These are phyloP conservation scores for Scleroderma citrinum DNA, from an alignment of 768 basidiomycete genomes.

Conservation along the genomic window DNA sequence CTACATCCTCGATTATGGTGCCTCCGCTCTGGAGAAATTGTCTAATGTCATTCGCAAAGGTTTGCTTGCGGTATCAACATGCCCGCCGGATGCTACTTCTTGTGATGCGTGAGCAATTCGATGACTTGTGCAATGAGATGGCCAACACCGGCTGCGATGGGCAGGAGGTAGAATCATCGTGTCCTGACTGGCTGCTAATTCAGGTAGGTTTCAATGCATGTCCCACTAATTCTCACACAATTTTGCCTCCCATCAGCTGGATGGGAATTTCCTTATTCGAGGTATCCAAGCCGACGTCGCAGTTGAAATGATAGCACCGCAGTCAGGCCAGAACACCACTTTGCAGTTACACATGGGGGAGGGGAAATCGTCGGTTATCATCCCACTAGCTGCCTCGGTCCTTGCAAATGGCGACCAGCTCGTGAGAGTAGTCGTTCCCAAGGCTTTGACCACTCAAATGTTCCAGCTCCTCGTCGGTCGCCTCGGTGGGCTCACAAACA, in stretches of 20 bases:
- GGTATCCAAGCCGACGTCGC: conserved; percentile 19
- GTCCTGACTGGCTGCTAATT: conserved; percentile 41
- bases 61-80: conserved; percentile 31
- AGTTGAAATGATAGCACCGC: conserved; percentile 23
- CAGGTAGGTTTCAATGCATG: conserved; percentile 27
- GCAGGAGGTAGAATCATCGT: conserved; percentile 6
- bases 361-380: conserved; percentile 32
- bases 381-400: conserved; percentile 18
- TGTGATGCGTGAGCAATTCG: conserved; percentile 12
- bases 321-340: conserved; percentile 12
- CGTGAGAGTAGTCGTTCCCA: conserved; percentile 24
- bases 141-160: conserved; percentile 20
- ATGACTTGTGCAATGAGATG: conserved; percentile 28
- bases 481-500: conserved; percentile 21
- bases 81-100: conserved; percentile 30
- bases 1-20: conserved; percentile 12
- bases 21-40: conserved; percentile 24
- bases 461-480: conserved; percentile 22
- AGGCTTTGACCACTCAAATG: conserved; percentile 22
- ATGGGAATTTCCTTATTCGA: conserved; percentile 16
- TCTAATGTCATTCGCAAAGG: conserved; percentile 25
- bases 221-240: background rate
- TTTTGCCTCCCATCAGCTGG: background rate
- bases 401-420: conserved; percentile 19
- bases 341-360: conserved; percentile 30